Evolutionary conservation across 2,329 filamentous ascomycete genomes (phyloP), one percentile per base, ranked within the genome.

Genomic region (Aaosphaeria arxii): DNA sequence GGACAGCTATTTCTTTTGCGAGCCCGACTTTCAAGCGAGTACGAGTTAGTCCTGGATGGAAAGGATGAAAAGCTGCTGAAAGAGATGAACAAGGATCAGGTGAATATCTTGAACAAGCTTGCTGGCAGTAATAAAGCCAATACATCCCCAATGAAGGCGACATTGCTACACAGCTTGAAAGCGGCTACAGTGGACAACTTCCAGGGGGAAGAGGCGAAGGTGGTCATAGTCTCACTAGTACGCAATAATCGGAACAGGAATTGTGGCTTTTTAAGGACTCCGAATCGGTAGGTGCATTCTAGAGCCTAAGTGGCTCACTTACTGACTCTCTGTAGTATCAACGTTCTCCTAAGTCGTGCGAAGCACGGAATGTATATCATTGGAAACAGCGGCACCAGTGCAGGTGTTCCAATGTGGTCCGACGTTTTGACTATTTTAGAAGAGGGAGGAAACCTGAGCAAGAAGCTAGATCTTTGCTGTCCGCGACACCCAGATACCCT

Each of bases 111-210:
- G 5, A 9, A 36, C 7, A 36, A 36, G n/a, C 33, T 36, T 9
- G 33, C 7, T 36, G 7, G 9, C n/a, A n/a, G 33, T 9, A 9
- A 9, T 3, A 9, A n/a, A 9, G 33, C n/a, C 33, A n/a, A n/a
- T n/a, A 9, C 7, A 36, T 4, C 33, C 7, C 55, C 24, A 2
- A 36, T 40, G 47, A 79, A 76, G 58, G 72, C 69, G 5, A 74
- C 69, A 0, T 69, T 84, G 0, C 59, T 77, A 0, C 71, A 79
- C 28, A 72, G 71, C 1, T 63, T 87, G 3, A 71, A 81, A 4
- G 66, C 85, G 0, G 82, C 84, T 0, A 88, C 84, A 0, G 77
- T 88, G 0, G 84, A 88, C 62, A 89, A 89, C 52, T 90, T 88
- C 45, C 85, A 91, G 55, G 87, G 87, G 0, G 86, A 90, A 56